phyloP scores from a whole-genome alignment of 257 asterid genomes.

The Salvia rosmarinus region DNA sequence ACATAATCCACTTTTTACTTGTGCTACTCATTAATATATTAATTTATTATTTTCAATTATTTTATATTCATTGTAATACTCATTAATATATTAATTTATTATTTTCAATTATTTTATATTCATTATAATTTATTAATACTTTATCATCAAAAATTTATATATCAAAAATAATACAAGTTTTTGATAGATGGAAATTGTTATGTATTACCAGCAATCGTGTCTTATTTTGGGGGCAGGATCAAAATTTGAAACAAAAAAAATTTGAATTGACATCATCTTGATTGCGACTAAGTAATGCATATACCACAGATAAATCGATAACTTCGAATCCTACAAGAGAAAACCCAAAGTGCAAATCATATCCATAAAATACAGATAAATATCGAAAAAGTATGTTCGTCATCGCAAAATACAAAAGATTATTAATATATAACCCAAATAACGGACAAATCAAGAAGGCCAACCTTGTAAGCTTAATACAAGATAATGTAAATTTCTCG shows the following conservation, averaged over 20 bases:
- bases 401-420: not conserved
- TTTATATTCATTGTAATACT: too few relatives aligned
- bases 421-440: not conserved
- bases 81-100: too few relatives aligned
- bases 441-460: constrained; percentile 6
- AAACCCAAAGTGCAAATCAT: not conserved
- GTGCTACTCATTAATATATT: too few relatives aligned
- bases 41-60: too few relatives aligned
- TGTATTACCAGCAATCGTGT: not conserved
- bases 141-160: too few relatives aligned
- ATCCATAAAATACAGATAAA: not conserved
- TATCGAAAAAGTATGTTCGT: not conserved
- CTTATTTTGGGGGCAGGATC: not conserved
- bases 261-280: not conserved
- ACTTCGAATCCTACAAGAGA: not conserved
- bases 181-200: too few relatives aligned
- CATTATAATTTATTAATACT: too few relatives aligned
- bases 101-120: too few relatives aligned
- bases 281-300: constrained; percentile 3
- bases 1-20: too few relatives aligned
- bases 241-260: not conserved
- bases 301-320: not conserved
- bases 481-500: not conserved
- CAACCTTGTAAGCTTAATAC: not conserved
- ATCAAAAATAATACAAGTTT: too few relatives aligned